Evolutionary conservation across 345 rosid species (phyloP).

Genomic region (Corchorus olitorius): DNA sequence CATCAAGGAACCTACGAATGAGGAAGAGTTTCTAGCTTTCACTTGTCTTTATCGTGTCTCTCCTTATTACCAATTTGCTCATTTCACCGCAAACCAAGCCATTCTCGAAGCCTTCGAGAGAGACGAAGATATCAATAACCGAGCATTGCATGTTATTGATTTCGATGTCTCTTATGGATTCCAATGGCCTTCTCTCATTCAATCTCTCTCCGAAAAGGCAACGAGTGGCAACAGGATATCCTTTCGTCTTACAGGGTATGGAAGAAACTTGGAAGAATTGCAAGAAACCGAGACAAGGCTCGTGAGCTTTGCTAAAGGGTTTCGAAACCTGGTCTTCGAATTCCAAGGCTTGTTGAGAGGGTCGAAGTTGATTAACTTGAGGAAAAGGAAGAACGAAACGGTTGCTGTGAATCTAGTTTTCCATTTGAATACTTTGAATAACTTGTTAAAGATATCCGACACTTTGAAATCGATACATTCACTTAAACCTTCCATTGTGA

Average conservation of each 20-base stretch:
- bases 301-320: slow-evolving; percentile 52
- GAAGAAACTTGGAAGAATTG: slow-evolving; percentile 46
- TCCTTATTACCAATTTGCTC: slow-evolving; percentile 69
- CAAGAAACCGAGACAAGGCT: slow-evolving; percentile 62
- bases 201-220: slow-evolving; percentile 64
- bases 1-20: slow-evolving; percentile 47
- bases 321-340: slow-evolving; percentile 53
- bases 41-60: slow-evolving; percentile 60
- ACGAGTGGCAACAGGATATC: slow-evolving; percentile 35
- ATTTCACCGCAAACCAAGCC: slow-evolving; percentile 71
- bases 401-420: slow-evolving; percentile 56
- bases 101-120: slow-evolving; percentile 60
- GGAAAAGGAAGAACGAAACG: slow-evolving; percentile 58
- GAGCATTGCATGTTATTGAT: slow-evolving; percentile 58
- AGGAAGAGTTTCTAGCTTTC: slow-evolving; percentile 55
- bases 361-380: slow-evolving; percentile 32
- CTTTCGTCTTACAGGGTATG: slow-evolving; percentile 51
- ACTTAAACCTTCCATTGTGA: slow-evolving; percentile 52
- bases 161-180: slow-evolving; percentile 64
- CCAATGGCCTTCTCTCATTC: slow-evolving; percentile 79
- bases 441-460: slow-evolving; percentile 38
- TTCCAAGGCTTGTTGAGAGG: slow-evolving; percentile 55
- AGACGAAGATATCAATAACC: slow-evolving; percentile 37
- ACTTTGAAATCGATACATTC: slow-evolving; percentile 43
- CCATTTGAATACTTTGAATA: slow-evolving; percentile 45